Conservation (phyloP, 495 filamentous ascomycete genomes). For the Aspergillus campestris region DNA sequence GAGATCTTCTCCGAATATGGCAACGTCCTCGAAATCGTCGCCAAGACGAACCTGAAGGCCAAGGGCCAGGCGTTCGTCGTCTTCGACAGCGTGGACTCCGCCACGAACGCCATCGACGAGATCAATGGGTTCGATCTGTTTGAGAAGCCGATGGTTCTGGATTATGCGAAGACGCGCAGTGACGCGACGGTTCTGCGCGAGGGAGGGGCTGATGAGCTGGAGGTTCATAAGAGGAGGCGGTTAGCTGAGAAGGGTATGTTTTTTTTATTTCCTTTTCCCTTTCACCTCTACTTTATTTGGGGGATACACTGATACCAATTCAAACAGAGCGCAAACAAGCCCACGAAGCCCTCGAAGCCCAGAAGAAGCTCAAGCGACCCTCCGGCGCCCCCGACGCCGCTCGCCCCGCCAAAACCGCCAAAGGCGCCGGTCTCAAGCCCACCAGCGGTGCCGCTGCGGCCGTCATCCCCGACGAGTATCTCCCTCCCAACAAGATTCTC, state of each 20-base stretch:
- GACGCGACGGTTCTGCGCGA: slow-evolving; percentile 75
- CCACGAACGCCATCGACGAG: slow-evolving; percentile 74
- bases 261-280: not conserved
- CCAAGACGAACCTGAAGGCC: slow-evolving; percentile 83
- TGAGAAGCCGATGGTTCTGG: slow-evolving; percentile 83
- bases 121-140: slow-evolving; percentile 92
- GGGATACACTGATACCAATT: not conserved
- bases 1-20: slow-evolving; percentile 90
- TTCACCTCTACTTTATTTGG: not conserved
- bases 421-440: slow-evolving; percentile 76
- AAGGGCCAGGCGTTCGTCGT: slow-evolving; percentile 97
- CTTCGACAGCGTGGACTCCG: slow-evolving; percentile 70
- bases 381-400: slow-evolving; percentile 44
- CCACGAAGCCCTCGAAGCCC: slow-evolving; percentile 68
- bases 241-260: slow-evolving; percentile 82
- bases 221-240: slow-evolving; percentile 76
- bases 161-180: slow-evolving; percentile 75
- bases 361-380: slow-evolving; percentile 74
- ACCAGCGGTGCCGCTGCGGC: slow-evolving; percentile 57
- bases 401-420: slow-evolving; percentile 63
- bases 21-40: slow-evolving; percentile 81
- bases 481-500: slow-evolving; percentile 95
- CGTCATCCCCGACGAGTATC: slow-evolving; percentile 91
- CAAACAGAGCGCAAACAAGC: slow-evolving; percentile 82
- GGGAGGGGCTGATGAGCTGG: slow-evolving; percentile 72